phyloP scores from a whole-genome alignment of 192 early-diverging fungal species.

The Entophlyctis luteolus region DNA sequence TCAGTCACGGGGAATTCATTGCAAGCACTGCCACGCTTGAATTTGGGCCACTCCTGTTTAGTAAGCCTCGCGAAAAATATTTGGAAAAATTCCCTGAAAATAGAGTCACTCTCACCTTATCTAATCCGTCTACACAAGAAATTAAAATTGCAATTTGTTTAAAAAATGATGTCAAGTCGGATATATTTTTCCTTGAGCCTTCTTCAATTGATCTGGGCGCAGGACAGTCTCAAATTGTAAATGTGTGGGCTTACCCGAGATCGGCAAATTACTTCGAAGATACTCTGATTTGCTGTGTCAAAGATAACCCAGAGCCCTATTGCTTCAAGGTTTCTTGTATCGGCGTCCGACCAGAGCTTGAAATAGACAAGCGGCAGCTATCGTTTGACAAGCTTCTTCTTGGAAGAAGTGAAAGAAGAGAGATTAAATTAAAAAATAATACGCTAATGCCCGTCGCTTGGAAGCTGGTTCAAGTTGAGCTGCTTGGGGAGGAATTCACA shows the following conservation, averaged over 20 bases:
- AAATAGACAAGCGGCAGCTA: conserved; percentile 57
- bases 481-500: conserved; percentile 58
- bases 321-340: conserved; percentile 51
- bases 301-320: conserved; percentile 64
- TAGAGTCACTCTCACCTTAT: conserved; percentile 44
- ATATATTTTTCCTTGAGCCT: conserved; percentile 62
- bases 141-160: conserved; percentile 48
- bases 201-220: conserved; percentile 41
- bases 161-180: conserved; percentile 50
- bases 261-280: conserved; percentile 48
- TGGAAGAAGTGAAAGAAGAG: conserved; percentile 47
- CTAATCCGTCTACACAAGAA: conserved; percentile 43
- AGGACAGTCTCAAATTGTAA: conserved; percentile 41
- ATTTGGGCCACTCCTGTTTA: conserved; percentile 59
- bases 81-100: conserved; percentile 57
- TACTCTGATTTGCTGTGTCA: conserved; percentile 51
- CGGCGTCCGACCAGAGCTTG: conserved; percentile 60
- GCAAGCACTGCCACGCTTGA: conserved; percentile 44
- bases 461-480: conserved; percentile 54
- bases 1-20: conserved; percentile 52
- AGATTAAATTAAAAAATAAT: conserved; percentile 54
- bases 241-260: conserved; percentile 55
- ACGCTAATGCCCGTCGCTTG: conserved; percentile 50
- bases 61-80: conserved; percentile 60
- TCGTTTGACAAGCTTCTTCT: conserved; percentile 61